Base-by-base conservation (phyloP, 257 asterid species). In the Lavandula angustifolia region DNA sequence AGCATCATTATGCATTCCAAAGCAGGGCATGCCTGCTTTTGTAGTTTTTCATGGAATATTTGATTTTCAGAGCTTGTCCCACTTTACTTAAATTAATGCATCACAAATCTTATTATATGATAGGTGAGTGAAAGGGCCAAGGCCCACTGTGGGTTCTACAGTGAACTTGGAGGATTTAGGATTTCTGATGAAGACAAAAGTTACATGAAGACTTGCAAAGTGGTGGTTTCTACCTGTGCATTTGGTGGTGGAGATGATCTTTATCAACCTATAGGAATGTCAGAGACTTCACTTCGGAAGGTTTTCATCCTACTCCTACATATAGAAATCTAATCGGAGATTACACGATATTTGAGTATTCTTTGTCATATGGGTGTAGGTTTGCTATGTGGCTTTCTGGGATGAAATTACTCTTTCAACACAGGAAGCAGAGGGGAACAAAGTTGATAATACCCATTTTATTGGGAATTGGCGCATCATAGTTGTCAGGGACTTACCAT, bases 221-320 rank as follows among this genome's bases (percentile, higher is more conserved):
- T 75, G 48, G 99, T 86, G 76, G 98, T 94, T 70, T 94, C 98
- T 8, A 94, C 99, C 10, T 94, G 99, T 82, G 95, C 99, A 70
- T 94, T 94, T 83, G 99, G 99, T 60, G 99, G 99, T 62, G 99
- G 99, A 60, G 99, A 94, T 76, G 87, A 90, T 82, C 96, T 90
- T 31, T 94, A 94, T 80, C 96, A 94, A 82, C 99, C 99, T 46
- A 90, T 94, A 69, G 98, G 82, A 69, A 76, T 79, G 84, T 73
- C 77, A 6, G 75, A 76, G 57, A 56, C 67, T 6, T 79, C 84
- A 18, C 73, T 66, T 76, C 77, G 46, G 60, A 67, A 79, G 84
- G 84, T 79, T 59, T 43, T 47, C 58, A 14, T 27, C 48, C 40
- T 59, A 58, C 43, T 27, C 48, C 40, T 59, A 58, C 43, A 34